Percentiles rank a stretch among this genome's conserved stretches.
phyloP scores from a whole-genome alignment of 192 early-diverging fungal species.

The Piromyces sp. region DNA sequence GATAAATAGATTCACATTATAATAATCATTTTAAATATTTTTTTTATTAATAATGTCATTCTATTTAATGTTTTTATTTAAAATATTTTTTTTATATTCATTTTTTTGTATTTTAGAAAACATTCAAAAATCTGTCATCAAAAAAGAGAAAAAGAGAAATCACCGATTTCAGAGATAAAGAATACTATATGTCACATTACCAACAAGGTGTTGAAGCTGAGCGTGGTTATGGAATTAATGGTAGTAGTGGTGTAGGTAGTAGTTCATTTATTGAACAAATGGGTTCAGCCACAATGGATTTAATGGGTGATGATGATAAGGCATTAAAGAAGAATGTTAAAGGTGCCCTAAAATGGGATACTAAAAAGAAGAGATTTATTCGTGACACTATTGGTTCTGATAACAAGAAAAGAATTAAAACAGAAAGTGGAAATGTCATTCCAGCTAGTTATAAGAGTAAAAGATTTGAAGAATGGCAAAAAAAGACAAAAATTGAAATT shows the following conservation, averaged over 20 bases:
- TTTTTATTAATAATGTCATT: too few relatives aligned
- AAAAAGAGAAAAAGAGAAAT: background rate
- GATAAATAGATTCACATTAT: too few relatives aligned
- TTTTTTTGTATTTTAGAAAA: too few relatives aligned
- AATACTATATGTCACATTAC: slow-evolving; percentile 74
- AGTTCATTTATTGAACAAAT: slow-evolving; percentile 71
- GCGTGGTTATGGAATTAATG: slow-evolving; percentile 43
- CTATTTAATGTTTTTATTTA: too few relatives aligned
- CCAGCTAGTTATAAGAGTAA: slow-evolving; percentile 75
- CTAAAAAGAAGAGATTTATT: slow-evolving; percentile 83
- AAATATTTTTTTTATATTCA: too few relatives aligned
- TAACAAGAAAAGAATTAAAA: slow-evolving; percentile 87
- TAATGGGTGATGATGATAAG: slow-evolving; percentile 66
- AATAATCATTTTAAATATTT: too few relatives aligned
- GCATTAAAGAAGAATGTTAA: slow-evolving; percentile 29
- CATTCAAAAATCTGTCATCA: background rate
- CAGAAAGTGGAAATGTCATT: slow-evolving; percentile 77
- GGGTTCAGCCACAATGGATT: slow-evolving; percentile 49
- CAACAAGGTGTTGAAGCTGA: slow-evolving; percentile 78
- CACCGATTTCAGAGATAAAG: slow-evolving; percentile 46
- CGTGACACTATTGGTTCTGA: slow-evolving; percentile 72
- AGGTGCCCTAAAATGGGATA: slow-evolving; percentile 68
- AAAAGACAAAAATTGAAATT: slow-evolving; percentile 59
- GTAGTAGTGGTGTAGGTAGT: background rate
- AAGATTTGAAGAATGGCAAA: slow-evolving; percentile 78